Conservation (phyloP, 768 basidiomycete genomes). For the Clitopilus passeckerianus region DNA sequence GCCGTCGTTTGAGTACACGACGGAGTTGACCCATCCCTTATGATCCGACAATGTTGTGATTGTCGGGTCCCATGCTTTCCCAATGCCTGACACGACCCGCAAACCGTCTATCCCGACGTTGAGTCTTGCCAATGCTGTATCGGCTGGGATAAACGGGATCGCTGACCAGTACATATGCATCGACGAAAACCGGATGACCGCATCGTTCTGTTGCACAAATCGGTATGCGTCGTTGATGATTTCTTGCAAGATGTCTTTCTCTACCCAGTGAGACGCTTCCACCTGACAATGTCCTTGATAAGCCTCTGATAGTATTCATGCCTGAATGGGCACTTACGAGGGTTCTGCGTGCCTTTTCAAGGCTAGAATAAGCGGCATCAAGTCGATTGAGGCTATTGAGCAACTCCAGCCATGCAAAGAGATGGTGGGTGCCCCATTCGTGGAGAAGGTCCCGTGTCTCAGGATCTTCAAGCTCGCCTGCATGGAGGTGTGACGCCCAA, state of each 20-base stretch:
- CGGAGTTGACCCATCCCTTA: not conserved
- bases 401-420: not conserved
- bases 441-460: not conserved
- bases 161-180: not conserved
- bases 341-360: not conserved
- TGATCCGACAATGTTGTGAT: not conserved
- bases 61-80: not conserved
- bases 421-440: not conserved
- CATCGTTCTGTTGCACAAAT: not conserved
- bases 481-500: not conserved
- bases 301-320: not conserved
- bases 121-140: not conserved
- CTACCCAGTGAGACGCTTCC: not conserved
- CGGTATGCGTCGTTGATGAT: not conserved
- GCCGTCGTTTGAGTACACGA: not conserved
- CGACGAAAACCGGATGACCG: not conserved
- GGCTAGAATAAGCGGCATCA: not conserved
- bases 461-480: not conserved
- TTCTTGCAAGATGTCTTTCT: not conserved
- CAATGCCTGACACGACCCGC: not conserved
- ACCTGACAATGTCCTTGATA: not conserved
- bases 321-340: not conserved
- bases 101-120: not conserved
- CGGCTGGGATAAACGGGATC: not conserved
- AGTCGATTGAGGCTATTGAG: not conserved